Conservation (phyloP, 2,329 filamentous ascomycete genomes). For the Fusarium avenaceum region DNA sequence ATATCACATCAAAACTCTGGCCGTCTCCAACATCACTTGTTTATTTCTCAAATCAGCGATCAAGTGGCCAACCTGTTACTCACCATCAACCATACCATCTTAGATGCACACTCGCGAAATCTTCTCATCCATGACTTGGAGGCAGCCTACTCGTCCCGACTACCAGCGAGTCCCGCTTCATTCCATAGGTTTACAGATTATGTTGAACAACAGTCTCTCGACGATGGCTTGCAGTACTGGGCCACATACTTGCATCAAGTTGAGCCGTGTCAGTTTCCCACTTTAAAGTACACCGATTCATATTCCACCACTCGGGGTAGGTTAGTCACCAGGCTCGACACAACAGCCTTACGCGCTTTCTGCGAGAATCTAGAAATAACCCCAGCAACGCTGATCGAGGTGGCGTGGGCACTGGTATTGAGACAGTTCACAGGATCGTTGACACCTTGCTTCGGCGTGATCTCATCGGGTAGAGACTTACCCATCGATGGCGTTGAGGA, state of each 20-base stretch:
- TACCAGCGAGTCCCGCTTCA: background rate
- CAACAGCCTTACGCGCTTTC: background rate
- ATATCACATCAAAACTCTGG: background rate
- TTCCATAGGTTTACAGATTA: background rate
- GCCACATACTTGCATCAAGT: background rate
- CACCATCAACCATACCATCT: background rate
- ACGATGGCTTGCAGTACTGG: background rate
- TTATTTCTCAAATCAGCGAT: background rate
- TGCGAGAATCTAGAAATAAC: background rate
- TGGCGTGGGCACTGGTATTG: constrained; percentile 8
- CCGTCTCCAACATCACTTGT: background rate
- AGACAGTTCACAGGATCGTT: background rate
- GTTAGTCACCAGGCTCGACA: background rate
- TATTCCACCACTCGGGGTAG: background rate
- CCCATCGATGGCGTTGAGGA: constrained; percentile 6
- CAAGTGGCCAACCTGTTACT: background rate
- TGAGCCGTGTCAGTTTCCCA: constrained; percentile 9
- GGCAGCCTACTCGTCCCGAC: background rate
- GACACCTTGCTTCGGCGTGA: background rate
- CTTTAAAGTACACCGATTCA: background rate
- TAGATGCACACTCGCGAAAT: background rate
- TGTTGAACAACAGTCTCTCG: background rate
- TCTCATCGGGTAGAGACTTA: constrained; percentile 1
- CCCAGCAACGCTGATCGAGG: background rate
- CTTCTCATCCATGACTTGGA: background rate